A percentile compares a stretch with the other conserved stretches of the same genome.
These are phyloP conservation scores for Penicillium canariense DNA, from an alignment of 495 filamentous ascomycete genomes.

Conservation along the genomic window DNA sequence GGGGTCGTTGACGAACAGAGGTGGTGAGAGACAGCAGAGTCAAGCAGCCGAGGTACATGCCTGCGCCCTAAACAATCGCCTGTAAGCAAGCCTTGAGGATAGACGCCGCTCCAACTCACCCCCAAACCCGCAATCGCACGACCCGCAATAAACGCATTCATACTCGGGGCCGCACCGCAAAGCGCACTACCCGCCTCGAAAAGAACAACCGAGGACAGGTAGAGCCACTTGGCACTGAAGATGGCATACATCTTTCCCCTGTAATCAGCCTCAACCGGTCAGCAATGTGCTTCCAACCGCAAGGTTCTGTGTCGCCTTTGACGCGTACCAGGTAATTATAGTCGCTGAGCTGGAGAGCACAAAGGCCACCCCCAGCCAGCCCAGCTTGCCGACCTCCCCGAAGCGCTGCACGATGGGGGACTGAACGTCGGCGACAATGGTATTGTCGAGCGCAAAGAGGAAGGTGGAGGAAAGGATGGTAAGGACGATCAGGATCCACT, in stretches of 20 bases:
- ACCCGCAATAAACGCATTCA: constrained; percentile 54
- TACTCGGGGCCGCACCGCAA: constrained; percentile 53
- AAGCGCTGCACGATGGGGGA: constrained; percentile 50
- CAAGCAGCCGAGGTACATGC: constrained; percentile 38
- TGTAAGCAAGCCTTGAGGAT: too few species aligned
- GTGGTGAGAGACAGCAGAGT: constrained; percentile 33
- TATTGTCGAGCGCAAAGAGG: constrained; percentile 58
- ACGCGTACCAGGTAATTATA: constrained; percentile 38
- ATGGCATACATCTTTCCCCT: constrained; percentile 43
- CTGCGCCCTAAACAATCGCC: constrained; percentile 20
- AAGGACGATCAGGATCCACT: constrained; percentile 37
- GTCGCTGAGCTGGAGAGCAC: constrained; percentile 43
- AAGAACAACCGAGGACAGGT: constrained; percentile 43
- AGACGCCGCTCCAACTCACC: neutral
- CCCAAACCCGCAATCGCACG: constrained; percentile 43
- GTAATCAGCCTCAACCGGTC: neutral
- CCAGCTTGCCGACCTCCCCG: constrained; percentile 49
- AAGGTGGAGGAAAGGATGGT: constrained; percentile 50
- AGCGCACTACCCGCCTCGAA: constrained; percentile 55
- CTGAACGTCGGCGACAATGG: constrained; percentile 61
- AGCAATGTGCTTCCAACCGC: neutral
- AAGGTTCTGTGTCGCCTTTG: neutral
- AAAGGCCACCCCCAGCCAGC: constrained; percentile 58
- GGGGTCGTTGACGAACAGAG: constrained; percentile 30
- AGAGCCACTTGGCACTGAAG: constrained; percentile 56